Evolutionary conservation across 2,329 filamentous ascomycete species (phyloP), one percentile per base, ranked within the genome.

Genomic region (Chaetomium strumarium): DNA sequence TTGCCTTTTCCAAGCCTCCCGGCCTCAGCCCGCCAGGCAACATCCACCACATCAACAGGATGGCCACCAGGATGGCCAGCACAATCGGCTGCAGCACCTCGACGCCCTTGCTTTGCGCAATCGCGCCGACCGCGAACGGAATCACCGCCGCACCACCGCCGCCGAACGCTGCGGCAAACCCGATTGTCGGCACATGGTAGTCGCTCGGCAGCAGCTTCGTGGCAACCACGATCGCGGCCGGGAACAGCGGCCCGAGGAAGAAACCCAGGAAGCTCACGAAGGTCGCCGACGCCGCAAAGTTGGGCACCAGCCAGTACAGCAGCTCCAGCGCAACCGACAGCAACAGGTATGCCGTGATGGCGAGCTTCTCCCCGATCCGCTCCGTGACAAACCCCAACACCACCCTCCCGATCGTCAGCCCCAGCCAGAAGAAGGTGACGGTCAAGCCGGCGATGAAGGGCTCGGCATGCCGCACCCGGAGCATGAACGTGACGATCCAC

Each of bases 401-500:
- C 2, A 93, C 72, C 1, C 90, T 75, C 0, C 90, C 89, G 0
- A 89, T 67, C 0, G 88, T 91, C 57, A 95, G 76, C 0, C 89
- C 90, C 40, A 89, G 77, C 90, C 90, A 95, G 70, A 92, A 95
- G 0, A 88, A 84, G 0, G 88, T 92, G 0, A 83, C 84, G 0
- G 81, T 83, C 71, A 93, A 81, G 2, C 89, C 89, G 33, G 85
- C 84, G 2, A 83, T 76, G 63, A 93, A 92, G 0, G 81, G 72
- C 20, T 74, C 77, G 3, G 84, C 88, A 36, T 84, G 68, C 13
- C 90, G 80, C 20, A 90, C 83, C 17, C 79, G 74, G n/a, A 91
- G 81, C 88, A 95, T 95, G 66, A 95, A 95, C 0, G 84, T 85
- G 45, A 89, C 84, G 57, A 95, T 84, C 87, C 87, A 91, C 13